Base-by-base conservation (phyloP, 192 early-diverging fungal genomes). In the Tieghemiomyces parasiticus region DNA sequence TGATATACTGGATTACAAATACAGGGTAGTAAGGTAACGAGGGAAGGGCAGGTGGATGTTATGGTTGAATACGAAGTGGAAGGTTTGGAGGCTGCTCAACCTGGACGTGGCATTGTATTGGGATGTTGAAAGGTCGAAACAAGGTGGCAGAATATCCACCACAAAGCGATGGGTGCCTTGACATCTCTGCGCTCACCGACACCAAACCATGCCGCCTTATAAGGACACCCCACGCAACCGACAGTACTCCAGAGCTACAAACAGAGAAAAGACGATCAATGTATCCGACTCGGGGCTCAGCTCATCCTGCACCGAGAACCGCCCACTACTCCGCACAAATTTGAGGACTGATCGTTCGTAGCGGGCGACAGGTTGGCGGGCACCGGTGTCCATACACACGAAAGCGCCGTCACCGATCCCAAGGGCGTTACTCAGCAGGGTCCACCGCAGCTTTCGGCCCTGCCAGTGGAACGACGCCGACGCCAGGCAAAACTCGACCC, bases 181-280 rank as follows among this genome's bases (percentile, higher is more conserved):
- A n/a, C n/a, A n/a, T n/a, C n/a, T n/a, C n/a, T n/a, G n/a, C n/a
- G n/a, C n/a, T n/a, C n/a, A n/a, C n/a, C n/a, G n/a, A n/a, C n/a
- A n/a, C n/a, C n/a, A n/a, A n/a, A n/a, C n/a, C n/a, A n/a, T n/a
- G n/a, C n/a, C n/a, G 6, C 38, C 16, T 42, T 35, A 58, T 16
- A 58, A 12, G 16, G 55, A 34, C 26, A 58, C 22, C 2, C 33
- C 22, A 26, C 33, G 9, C n/a, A n/a, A 13, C 34, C 55, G 55
- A 35, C 55, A 58, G n/a, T 25, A 58, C 33, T 58, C 55, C 32
- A 58, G 35, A 22, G 55, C 55, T n/a, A 58, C 55, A 30, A 58
- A 22, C 34, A 58, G 24, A 2, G 55, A 24, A 38, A 58, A 58
- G 3, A 35, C 55, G n/a, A 58, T 25, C 10, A 58, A 8, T 2